phyloP scores from a whole-genome alignment of 1,284 basidiomycete genomes.

The Puccinia hordei region DNA sequence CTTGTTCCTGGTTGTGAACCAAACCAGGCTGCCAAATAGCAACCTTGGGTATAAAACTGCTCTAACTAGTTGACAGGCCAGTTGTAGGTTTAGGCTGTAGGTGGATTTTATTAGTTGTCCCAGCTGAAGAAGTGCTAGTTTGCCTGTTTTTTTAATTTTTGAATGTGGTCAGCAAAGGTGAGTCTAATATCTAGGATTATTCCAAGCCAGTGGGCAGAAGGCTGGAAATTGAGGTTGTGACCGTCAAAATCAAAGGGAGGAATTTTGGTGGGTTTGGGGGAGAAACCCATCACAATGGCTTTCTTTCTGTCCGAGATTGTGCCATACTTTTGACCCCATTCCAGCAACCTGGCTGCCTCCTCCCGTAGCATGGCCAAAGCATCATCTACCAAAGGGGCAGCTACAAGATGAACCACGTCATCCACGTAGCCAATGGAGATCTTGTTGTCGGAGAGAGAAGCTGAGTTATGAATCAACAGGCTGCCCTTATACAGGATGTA shows the following conservation, averaged over 20 bases:
- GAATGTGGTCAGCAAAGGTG: no score
- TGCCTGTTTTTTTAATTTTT: conserved; percentile 1
- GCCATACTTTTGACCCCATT: not conserved
- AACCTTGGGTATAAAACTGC: conserved; percentile 1
- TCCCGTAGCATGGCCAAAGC: not conserved
- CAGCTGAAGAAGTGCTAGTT: not conserved
- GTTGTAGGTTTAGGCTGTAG: not conserved
- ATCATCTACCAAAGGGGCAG: not conserved
- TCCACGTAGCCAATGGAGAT: conserved; percentile 24
- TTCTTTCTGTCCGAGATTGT: conserved; percentile 32
- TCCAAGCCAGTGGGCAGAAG: no score
- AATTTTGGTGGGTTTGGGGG: no score
- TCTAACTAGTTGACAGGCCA: not conserved
- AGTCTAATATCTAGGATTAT: no score
- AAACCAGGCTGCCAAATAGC: conserved; percentile 31
- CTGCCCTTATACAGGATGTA: conserved; percentile 35
- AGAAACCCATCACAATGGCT: no score
- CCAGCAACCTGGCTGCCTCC: not conserved
- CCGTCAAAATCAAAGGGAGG: no score
- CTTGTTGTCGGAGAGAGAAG: not conserved
- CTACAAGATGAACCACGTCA: conserved; percentile 1
- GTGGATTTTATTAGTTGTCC: not conserved
- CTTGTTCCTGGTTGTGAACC: conserved; percentile 5
- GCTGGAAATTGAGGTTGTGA: no score
- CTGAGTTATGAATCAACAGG: no score